Conservation (phyloP, 2,329 filamentous ascomycete species). For the Sporothrix pallida region DNA sequence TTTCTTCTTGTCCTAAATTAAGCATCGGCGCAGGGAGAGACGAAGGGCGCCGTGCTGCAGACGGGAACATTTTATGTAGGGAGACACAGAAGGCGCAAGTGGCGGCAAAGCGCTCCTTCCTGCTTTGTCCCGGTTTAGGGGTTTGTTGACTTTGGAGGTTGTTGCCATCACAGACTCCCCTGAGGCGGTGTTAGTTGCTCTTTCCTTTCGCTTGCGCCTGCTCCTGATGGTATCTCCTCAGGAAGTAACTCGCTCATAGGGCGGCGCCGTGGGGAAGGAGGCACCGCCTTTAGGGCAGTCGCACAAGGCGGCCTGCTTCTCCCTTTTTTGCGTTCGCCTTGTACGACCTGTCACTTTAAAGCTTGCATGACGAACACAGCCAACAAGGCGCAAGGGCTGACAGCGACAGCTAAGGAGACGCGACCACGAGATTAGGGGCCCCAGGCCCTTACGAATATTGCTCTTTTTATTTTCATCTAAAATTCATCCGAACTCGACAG, state of each 20-base stretch:
- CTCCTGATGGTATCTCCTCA: background rate
- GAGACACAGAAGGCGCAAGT: background rate
- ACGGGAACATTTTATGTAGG: background rate
- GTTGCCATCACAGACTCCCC: background rate
- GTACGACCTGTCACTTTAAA: constrained; percentile 11
- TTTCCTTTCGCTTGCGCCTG: background rate
- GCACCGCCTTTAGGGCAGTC: background rate
- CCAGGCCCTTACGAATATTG: background rate
- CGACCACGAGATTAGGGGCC: background rate
- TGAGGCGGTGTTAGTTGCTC: background rate
- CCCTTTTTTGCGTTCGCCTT: background rate
- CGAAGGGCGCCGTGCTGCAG: constrained; percentile 10
- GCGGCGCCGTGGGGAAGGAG: no score
- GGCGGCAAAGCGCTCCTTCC: background rate
- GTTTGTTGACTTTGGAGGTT: background rate
- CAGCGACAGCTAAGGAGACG: background rate
- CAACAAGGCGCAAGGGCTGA: constrained; percentile 7
- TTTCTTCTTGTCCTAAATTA: background rate
- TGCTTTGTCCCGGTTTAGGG: background rate
- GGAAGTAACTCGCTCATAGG: background rate
- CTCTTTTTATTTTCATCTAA: background rate
- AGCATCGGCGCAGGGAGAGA: constrained; percentile 2
- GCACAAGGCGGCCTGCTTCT: background rate
- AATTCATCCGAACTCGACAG: background rate
- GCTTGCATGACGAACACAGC: background rate